Evolutionary conservation across 495 filamentous ascomycete species (phyloP), one percentile per base, ranked within the genome.

Genomic region (Penicillium fimorum): DNA sequence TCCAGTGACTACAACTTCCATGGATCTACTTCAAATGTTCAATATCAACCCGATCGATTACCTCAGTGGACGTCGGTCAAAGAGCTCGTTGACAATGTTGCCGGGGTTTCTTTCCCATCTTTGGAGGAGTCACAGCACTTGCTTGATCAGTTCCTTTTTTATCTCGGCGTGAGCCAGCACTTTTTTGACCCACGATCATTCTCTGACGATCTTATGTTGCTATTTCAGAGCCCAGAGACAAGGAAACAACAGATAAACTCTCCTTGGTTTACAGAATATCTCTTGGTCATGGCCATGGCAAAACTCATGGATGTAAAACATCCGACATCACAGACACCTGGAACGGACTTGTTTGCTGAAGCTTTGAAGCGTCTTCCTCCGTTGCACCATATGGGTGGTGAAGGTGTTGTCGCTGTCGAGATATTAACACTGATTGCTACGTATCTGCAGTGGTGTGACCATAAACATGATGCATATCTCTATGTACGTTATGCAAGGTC

Each of bases 281-380:
- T 66, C 11, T 56, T 66, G 9, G 64, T 66, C 18, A 66, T 66
- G 64, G 64, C 61, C 13, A 66, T 66, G 64, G 61, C 60, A 9
- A 63, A 59, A 18, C 53, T 66, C 9, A 66, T 66, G 55, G 57
- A 66, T 30, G 64, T 63, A 1, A 53, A 59, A 33, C 20, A 56
- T 33, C 64, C 64, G 22, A 53, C 51, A 2, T 52, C 51, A 12
- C 60, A 59, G n/a, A 56, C 61, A 2, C 64, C 64, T 2, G 64
- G 64, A 0, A 50, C 64, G 6, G 57, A 48, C 18, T 50, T 64
- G 18, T 66, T 66, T 8, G 52, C 64, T n/a, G 58, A 66, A 33
- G 60, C 60, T 9, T 40, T 66, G 46, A 61, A 50, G 29, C 55
- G 58, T 5, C 50, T 66, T 35, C 58, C 64, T 35, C 58, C 52